Evolutionary conservation across 441 rosid species (phyloP).

Genomic region (Dalechampia spathulata): DNA sequence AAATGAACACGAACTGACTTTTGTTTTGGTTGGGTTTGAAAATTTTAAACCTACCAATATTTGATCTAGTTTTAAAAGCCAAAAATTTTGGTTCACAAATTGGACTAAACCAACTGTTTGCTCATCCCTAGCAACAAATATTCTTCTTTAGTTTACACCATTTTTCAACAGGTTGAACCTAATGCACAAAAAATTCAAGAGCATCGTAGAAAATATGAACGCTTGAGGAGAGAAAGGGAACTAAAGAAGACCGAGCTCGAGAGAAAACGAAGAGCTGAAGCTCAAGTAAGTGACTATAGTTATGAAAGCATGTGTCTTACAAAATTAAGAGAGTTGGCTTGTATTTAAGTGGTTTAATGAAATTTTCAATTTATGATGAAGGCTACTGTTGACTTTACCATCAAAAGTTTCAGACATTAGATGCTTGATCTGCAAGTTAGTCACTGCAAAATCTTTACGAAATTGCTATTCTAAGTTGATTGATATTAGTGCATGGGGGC

Average conservation of each 20-base stretch:
- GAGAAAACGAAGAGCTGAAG: constrained; percentile 39
- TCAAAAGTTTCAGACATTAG: not conserved
- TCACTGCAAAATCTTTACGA: not conserved
- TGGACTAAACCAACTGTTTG: too few species aligned
- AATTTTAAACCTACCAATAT: too few species aligned
- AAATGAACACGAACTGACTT: too few species aligned
- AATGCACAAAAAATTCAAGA: constrained; percentile 65
- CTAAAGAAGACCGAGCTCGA: constrained; percentile 40
- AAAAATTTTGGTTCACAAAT: too few species aligned
- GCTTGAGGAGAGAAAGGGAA: constrained; percentile 56
- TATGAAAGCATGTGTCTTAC: too few species aligned
- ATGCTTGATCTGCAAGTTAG: not conserved
- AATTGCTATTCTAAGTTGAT: too few species aligned
- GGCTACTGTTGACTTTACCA: not conserved
- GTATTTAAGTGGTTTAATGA: not conserved
- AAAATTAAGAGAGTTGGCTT: not conserved
- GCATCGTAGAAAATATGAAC: constrained; percentile 66
- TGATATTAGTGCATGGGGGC: too few species aligned
- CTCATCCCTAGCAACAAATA: too few species aligned
- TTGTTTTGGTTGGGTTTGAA: too few species aligned
- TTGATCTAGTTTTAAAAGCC: too few species aligned
- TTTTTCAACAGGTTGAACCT: constrained; percentile 61
- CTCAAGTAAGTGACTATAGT: constrained; percentile 36
- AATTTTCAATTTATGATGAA: not conserved
- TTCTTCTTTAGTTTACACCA: not conserved